These are phyloP conservation scores for Daedaleopsis sinensis DNA, from an alignment of 768 basidiomycete genomes.

Conservation along the genomic window DNA sequence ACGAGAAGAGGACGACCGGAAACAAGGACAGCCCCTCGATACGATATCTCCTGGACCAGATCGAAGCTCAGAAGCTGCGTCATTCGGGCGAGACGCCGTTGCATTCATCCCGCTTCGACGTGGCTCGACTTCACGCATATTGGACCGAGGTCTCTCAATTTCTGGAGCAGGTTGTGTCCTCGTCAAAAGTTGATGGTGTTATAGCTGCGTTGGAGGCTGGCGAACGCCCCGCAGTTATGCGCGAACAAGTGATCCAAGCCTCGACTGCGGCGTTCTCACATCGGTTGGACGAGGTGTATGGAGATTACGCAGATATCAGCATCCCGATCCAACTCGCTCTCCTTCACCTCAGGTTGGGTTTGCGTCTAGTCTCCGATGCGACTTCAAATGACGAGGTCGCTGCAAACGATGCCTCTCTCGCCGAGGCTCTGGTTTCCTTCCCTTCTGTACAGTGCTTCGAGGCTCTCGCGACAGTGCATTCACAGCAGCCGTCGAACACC, in stretches of 20 bases:
- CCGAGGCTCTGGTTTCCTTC: constrained; percentile 48
- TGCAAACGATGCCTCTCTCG: constrained; percentile 13
- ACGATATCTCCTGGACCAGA: constrained; percentile 43
- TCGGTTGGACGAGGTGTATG: constrained; percentile 68
- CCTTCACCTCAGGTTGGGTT: constrained; percentile 68
- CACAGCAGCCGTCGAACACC: constrained; percentile 23
- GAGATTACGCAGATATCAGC: constrained; percentile 72
- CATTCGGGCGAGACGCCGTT: constrained; percentile 33
- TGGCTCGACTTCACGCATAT: constrained; percentile 58
- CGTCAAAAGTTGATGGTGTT: constrained; percentile 54
- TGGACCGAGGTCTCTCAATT: constrained; percentile 84
- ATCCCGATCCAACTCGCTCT: constrained; percentile 68
- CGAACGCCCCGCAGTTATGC: constrained; percentile 43
- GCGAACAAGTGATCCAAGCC: constrained; percentile 76
- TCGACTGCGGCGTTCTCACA: constrained; percentile 78
- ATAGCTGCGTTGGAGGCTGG: constrained; percentile 37
- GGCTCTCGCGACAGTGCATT: constrained; percentile 28
- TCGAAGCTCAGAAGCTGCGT: constrained; percentile 35
- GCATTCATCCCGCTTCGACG: constrained; percentile 27
- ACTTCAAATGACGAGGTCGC: background rate
- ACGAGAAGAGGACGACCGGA: constrained; percentile 62
- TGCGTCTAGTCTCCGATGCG: constrained; percentile 52
- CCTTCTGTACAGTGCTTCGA: constrained; percentile 53
- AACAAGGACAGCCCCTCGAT: constrained; percentile 54
- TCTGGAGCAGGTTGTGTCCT: constrained; percentile 54